A percentile compares a stretch with the other conserved stretches of the same genome.
phyloP scores from a whole-genome alignment of 495 filamentous ascomycete species.

The Talaromyces trachyspermus region DNA sequence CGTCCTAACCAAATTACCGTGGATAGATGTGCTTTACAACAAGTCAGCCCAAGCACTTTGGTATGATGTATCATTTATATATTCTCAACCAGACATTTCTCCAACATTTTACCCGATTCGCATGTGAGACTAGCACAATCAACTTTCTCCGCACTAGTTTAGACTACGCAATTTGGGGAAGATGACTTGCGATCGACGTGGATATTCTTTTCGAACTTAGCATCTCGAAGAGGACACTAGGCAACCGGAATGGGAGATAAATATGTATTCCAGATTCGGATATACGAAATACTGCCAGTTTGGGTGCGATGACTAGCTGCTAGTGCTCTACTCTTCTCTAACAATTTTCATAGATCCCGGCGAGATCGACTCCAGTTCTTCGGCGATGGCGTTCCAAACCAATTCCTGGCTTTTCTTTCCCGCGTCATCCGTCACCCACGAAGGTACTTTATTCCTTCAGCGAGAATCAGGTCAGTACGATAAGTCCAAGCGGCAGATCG shows the following conservation, averaged over 20 bases:
- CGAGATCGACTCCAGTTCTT: constrained; percentile 11
- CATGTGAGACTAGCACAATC: not conserved
- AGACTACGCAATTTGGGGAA: no score
- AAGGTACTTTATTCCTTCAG: constrained; percentile 12
- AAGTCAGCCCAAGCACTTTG: not conserved
- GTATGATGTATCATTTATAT: not conserved
- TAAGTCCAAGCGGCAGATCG: not conserved
- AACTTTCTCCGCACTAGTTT: not conserved
- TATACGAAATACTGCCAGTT: not conserved
- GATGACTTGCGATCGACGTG: no score
- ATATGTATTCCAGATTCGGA: not conserved
- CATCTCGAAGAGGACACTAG: no score
- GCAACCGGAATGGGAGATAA: no score
- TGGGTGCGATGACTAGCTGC: not conserved
- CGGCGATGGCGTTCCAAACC: constrained; percentile 30
- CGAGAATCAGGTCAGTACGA: not conserved
- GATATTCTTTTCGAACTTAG: no score
- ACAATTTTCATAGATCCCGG: constrained; percentile 10
- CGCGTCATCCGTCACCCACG: constrained; percentile 20
- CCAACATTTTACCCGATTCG: no score
- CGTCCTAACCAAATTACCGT: not conserved
- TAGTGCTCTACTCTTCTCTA: not conserved
- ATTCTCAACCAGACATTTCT: not conserved
- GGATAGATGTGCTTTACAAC: not conserved
- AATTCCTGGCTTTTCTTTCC: constrained; percentile 29